Conservation (phyloP, 148 eudicot genomes). For the Heliamphora exappendiculata region DNA sequence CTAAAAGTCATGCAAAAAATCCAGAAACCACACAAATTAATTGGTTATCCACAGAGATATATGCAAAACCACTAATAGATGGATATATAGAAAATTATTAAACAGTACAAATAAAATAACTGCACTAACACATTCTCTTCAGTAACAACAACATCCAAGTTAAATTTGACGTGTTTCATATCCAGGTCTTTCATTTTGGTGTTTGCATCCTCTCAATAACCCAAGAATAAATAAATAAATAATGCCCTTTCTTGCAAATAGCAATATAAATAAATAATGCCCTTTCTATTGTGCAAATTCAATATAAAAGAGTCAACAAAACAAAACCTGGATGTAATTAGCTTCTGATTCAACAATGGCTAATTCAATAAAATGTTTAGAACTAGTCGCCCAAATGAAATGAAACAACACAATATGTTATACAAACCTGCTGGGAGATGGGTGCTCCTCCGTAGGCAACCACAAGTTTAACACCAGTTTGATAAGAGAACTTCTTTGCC, state of each 20-base stretch:
- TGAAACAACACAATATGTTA: background rate
- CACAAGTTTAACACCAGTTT: conserved; percentile 71
- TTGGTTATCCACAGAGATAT: background rate
- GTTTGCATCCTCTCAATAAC: background rate
- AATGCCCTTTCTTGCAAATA: background rate
- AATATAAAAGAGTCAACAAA: background rate
- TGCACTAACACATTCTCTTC: background rate
- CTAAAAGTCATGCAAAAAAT: background rate
- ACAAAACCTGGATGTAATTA: too few species aligned
- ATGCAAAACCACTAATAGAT: background rate
- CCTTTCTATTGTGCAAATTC: background rate
- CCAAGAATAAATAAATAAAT: too few species aligned
- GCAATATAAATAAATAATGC: background rate
- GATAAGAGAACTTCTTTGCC: conserved; percentile 65
- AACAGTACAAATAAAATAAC: background rate
- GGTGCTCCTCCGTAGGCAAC: conserved; percentile 93
- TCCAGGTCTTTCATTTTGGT: background rate
- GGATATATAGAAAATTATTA: background rate
- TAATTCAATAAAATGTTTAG: background rate
- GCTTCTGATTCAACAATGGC: background rate
- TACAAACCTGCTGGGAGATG: conserved; percentile 49
- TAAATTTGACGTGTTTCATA: background rate
- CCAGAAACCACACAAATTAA: background rate
- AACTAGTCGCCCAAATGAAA: background rate
- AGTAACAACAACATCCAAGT: background rate